Evolutionary conservation across 148 eudicot species (phyloP).

Genomic region (Heliamphora exappendiculata): DNA sequence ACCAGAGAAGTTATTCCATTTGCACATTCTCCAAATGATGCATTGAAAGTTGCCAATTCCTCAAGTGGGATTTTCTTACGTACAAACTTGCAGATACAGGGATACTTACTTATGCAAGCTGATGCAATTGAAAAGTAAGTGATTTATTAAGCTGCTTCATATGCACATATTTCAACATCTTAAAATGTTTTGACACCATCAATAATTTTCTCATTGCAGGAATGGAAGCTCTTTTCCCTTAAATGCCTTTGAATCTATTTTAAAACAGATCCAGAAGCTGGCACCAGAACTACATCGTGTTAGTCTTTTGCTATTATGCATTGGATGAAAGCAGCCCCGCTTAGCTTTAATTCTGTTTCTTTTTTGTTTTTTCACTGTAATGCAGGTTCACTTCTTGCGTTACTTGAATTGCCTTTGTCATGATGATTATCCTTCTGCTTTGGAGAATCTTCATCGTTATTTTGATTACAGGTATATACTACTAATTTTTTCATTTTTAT

Average conservation of each 20-base stretch:
- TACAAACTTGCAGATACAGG: conserved; percentile 86
- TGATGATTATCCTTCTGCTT: conserved; percentile 81
- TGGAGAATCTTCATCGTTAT: conserved; percentile 97
- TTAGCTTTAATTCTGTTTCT: neutral
- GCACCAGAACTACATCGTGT: conserved; percentile 96
- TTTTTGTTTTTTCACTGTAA: conserved; percentile 5
- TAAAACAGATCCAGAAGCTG: conserved; percentile 71
- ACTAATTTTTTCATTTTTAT: conserved; percentile 24
- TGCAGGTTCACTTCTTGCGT: conserved; percentile 86
- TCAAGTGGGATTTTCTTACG: conserved; percentile 53
- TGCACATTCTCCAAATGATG: conserved; percentile 22
- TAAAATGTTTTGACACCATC: conserved; percentile 4
- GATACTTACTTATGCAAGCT: conserved; percentile 76
- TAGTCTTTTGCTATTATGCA: conserved; percentile 20
- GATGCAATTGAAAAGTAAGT: conserved; percentile 75
- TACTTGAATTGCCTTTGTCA: conserved; percentile 89
- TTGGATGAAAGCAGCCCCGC: neutral
- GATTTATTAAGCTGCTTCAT: neutral
- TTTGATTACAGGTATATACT: conserved; percentile 83
- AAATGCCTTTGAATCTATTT: conserved; percentile 58
- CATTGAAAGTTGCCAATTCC: conserved; percentile 25
- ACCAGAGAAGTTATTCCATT: conserved; percentile 27
- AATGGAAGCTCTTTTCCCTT: conserved; percentile 74
- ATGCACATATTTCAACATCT: neutral
- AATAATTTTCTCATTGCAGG: conserved; percentile 34